Base-by-base conservation (phyloP, 2,329 filamentous ascomycete species). In the Cladosporium sp. region DNA sequence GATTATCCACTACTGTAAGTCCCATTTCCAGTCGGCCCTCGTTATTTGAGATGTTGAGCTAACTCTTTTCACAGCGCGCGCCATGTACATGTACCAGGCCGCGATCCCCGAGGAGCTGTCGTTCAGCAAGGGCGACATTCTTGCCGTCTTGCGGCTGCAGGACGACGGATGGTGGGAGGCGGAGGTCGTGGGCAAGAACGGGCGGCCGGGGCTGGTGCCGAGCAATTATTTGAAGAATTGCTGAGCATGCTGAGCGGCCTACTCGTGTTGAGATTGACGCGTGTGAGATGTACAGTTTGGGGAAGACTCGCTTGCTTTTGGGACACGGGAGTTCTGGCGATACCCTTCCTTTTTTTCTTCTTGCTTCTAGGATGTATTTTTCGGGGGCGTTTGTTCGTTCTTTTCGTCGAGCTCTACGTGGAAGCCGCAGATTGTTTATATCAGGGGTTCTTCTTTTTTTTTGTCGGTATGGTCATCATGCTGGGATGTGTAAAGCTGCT, bases 161-260 rank as follows among this genome's bases (percentile, higher is more conserved):
- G 93, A 98, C 68, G 93, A 98, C 66, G 93, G 93, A 16, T 98
- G 93, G 93, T 98, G 95, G 93, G 93, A 98, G 74, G 95, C 95
- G 10, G 92, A 96, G 70, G 82, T 96, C 38, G 87, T 91, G 43
- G 84, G 85, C 16, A 77, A 76, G 61, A 74, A 74, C 57, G 72
- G 72, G 38, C 68, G 72, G 38, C 69, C 77, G 13, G 83, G 83
- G 19, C 70, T 86, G 60, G 83, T 86, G 48, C 83, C 83, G 2
- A 84, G 80, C 59, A 86, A 86, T 67, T 86, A 86, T 63, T 66
- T 86, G 52, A 82, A 85, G 68, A 74, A 75, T 51, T 81, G 80
- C 61, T 75, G 34, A 52, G 33, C 9, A 19, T 11, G 38, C 16
- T 18, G 16, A 18, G 16, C 16, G 16, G 16, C 16, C 16, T 18